A percentile compares a stretch with the other conserved stretches of the same genome.
These are phyloP conservation scores for Colletotrichum tabaci DNA, from an alignment of 2,329 filamentous ascomycete species.

Conservation along the genomic window DNA sequence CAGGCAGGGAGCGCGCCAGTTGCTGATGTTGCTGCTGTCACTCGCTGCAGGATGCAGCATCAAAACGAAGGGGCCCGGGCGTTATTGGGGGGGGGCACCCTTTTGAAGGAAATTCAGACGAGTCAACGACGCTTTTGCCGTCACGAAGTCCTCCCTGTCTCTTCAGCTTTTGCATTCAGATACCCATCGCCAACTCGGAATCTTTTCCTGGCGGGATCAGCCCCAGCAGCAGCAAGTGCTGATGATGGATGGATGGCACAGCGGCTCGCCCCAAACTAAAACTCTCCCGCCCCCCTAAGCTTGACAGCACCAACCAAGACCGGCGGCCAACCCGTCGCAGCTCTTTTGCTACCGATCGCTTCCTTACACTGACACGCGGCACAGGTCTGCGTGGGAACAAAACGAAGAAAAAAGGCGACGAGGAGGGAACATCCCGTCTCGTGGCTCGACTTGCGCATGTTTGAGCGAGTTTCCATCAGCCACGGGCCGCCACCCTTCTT, in stretches of 20 bases:
- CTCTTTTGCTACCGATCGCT: conserved; percentile 8
- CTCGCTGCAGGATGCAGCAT: conserved; percentile 7
- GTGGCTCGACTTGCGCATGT: conserved; percentile 52
- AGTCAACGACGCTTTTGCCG: conserved; percentile 35
- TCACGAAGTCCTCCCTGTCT: conserved; percentile 9
- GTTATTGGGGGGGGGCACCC: neutral
- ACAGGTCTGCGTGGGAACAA: neutral
- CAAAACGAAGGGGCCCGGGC: neutral
- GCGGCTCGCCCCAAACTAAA: conserved; percentile 22
- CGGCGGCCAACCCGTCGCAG: neutral
- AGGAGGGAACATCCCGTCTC: conserved; percentile 40
- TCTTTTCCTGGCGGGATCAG: neutral
- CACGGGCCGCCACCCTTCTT: conserved; percentile 36
- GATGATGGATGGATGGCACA: neutral
- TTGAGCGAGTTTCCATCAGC: conserved; percentile 57
- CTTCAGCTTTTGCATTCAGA: neutral
- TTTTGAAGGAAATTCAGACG: conserved; percentile 31
- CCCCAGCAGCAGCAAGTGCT: neutral
- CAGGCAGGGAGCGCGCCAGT: neutral
- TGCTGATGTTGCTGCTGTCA: neutral
- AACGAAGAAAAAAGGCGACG: neutral
- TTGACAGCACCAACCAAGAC: neutral
- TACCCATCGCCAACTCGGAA: neutral
- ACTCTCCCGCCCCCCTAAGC: neutral
- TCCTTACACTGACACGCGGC: conserved; percentile 30